phyloP scores from a whole-genome alignment of 2,329 filamentous ascomycete genomes.

The Hypoxylon sp. region DNA sequence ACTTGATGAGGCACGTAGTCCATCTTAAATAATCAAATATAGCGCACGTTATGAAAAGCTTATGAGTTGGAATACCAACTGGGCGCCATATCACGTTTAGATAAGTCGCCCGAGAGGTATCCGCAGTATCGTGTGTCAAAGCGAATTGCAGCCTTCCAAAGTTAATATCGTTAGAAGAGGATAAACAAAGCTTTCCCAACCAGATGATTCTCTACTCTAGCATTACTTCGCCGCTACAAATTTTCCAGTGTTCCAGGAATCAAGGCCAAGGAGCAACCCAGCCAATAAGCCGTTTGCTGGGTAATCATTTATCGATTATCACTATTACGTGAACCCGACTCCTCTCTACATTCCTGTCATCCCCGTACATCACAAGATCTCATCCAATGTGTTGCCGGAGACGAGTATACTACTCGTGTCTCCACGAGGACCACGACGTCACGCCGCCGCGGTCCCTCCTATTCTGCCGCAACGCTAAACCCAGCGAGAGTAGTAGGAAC shows the following conservation, averaged over 20 bases:
- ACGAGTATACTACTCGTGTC: slow-evolving; percentile 27
- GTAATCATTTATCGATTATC: not conserved
- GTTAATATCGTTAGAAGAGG: not conserved
- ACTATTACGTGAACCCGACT: not conserved
- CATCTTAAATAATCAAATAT: not conserved
- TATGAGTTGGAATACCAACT: not conserved
- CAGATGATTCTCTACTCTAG: not conserved
- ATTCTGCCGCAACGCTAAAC: slow-evolving; percentile 19
- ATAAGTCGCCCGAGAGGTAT: not conserved
- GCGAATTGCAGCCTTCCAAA: not conserved
- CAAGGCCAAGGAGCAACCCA: not conserved
- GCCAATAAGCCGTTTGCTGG: not conserved
- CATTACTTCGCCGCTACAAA: not conserved
- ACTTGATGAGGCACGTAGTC: not conserved
- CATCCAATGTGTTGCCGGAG: slow-evolving; percentile 10
- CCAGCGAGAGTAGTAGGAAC: not conserved
- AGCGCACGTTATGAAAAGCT: not conserved
- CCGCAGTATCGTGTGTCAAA: not conserved
- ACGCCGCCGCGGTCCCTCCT: slow-evolving; percentile 19
- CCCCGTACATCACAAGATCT: not conserved
- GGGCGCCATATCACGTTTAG: not conserved
- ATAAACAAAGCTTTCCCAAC: not conserved
- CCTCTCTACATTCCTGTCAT: not conserved
- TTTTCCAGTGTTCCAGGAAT: not conserved
- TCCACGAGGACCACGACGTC: slow-evolving; percentile 33